Evolutionary conservation across 2,329 filamentous ascomycete species (phyloP).

Genomic region (Tolypocladium ophioglossoides): DNA sequence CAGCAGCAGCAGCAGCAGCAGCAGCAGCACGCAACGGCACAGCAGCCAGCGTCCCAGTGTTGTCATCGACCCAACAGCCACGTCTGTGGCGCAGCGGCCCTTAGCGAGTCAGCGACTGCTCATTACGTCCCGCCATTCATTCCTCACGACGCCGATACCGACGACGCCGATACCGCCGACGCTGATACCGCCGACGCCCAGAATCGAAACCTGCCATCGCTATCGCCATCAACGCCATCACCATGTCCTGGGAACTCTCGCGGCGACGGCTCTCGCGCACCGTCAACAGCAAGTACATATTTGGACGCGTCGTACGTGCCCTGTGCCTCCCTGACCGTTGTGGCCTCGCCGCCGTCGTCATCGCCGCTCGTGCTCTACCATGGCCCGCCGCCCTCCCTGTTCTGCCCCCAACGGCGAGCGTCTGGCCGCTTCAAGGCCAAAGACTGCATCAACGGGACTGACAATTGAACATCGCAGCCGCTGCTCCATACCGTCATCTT

Average conservation of each 20-base stretch:
- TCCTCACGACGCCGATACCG: too few species aligned
- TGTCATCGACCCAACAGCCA: too few species aligned
- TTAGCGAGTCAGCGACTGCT: too few species aligned
- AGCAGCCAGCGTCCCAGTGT: too few species aligned
- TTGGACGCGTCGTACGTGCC: conserved; percentile 57
- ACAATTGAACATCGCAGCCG: conserved; percentile 45
- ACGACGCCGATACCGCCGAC: background rate
- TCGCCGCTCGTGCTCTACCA: background rate
- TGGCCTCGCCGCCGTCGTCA: background rate
- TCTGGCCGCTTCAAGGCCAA: background rate
- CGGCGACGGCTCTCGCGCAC: conserved; percentile 52
- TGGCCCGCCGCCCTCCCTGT: background rate
- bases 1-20: too few species aligned
- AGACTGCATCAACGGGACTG: background rate
- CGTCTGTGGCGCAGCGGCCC: too few species aligned
- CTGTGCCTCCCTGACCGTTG: conserved; percentile 1
- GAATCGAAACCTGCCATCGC: background rate
- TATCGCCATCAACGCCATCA: background rate
- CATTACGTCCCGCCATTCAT: too few species aligned
- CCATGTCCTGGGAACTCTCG: conserved; percentile 48
- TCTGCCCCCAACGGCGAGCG: background rate
- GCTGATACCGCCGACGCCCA: background rate
- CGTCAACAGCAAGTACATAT: conserved; percentile 58
- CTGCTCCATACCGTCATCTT: conserved; percentile 78
- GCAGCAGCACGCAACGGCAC: too few species aligned